phyloP scores from a whole-genome alignment of 2,329 filamentous ascomycete species.

The Cladobotryum protrusum region DNA sequence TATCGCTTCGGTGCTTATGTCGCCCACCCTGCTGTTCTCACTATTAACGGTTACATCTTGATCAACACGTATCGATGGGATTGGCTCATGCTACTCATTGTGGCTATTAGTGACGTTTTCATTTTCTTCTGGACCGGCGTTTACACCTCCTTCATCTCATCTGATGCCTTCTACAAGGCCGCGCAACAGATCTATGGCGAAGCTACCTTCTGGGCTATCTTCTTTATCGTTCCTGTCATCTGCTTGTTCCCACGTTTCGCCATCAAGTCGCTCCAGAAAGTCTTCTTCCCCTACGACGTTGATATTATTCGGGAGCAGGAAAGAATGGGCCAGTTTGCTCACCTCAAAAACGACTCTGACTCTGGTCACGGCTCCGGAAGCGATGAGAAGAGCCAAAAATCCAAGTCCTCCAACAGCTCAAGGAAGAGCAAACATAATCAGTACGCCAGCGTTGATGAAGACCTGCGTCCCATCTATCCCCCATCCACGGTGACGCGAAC shows the following conservation, averaged over 20 bases:
- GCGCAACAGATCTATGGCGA: constrained; percentile 73
- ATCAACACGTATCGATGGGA: constrained; percentile 98
- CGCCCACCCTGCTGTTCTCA: constrained; percentile 73
- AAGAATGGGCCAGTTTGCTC: constrained; percentile 71
- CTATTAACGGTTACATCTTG: constrained; percentile 90
- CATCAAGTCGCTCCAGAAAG: constrained; percentile 84
- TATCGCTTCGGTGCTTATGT: constrained; percentile 82
- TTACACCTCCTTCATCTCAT: constrained; percentile 53
- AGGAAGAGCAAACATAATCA: constrained; percentile 51
- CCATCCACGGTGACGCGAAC: constrained; percentile 77
- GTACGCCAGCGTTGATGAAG: constrained; percentile 69
- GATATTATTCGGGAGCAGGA: constrained; percentile 96
- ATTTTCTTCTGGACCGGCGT: constrained; percentile 96
- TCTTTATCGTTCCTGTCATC: constrained; percentile 71
- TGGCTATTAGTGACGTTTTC: constrained; percentile 73
- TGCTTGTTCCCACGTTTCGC: constrained; percentile 83
- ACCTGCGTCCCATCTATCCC: constrained; percentile 87
- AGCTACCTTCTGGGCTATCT: constrained; percentile 80
- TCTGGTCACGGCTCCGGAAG: constrained; percentile 32
- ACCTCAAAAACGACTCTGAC: constrained; percentile 42
- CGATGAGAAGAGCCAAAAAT: constrained; percentile 30
- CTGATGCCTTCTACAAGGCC: constrained; percentile 63
- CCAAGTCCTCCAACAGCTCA: constrained; percentile 54
- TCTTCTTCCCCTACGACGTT: constrained; percentile 86
- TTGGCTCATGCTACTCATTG: constrained; percentile 85